Percentiles rank a stretch among this genome's conserved stretches.
Evolutionary conservation across 176 grass and related monocot genomes (phyloP).

Genomic region (Luzula sylvatica): DNA sequence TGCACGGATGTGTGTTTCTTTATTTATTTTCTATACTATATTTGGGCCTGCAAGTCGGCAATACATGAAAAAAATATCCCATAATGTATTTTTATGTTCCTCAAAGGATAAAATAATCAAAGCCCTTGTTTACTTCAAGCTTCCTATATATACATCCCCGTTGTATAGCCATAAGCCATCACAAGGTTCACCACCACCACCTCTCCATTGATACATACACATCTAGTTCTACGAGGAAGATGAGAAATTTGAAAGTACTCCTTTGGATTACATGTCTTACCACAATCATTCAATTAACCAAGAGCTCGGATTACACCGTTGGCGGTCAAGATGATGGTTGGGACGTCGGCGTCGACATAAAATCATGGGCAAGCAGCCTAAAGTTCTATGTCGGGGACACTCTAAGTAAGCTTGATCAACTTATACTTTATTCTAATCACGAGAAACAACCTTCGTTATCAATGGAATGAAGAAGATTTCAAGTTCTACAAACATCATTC

Average conservation of each 20-base stretch:
- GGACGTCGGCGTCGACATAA: background rate
- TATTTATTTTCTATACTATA: too few species aligned
- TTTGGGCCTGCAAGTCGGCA: too few species aligned
- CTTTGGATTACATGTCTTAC: conserved; percentile 6
- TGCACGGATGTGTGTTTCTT: too few species aligned
- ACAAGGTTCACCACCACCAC: too few species aligned
- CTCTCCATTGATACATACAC: too few species aligned
- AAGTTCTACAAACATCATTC: background rate
- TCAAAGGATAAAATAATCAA: too few species aligned
- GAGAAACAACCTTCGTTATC: background rate
- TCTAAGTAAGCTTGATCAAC: conserved; percentile 11
- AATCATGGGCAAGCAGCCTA: background rate
- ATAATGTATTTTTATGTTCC: too few species aligned
- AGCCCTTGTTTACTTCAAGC: too few species aligned
- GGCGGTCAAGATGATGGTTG: conserved; percentile 15
- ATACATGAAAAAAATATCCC: too few species aligned
- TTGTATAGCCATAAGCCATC: too few species aligned
- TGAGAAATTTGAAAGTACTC: background rate
- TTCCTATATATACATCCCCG: too few species aligned
- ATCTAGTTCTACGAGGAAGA: conserved; percentile 8
- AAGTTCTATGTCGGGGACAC: conserved; percentile 15
- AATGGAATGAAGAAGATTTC: background rate
- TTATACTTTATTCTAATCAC: background rate
- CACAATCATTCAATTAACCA: background rate
- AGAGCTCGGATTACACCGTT: conserved; percentile 5